These are phyloP conservation scores for Tolypocladium paradoxum DNA, from an alignment of 2,329 filamentous ascomycete genomes.

Conservation along the genomic window DNA sequence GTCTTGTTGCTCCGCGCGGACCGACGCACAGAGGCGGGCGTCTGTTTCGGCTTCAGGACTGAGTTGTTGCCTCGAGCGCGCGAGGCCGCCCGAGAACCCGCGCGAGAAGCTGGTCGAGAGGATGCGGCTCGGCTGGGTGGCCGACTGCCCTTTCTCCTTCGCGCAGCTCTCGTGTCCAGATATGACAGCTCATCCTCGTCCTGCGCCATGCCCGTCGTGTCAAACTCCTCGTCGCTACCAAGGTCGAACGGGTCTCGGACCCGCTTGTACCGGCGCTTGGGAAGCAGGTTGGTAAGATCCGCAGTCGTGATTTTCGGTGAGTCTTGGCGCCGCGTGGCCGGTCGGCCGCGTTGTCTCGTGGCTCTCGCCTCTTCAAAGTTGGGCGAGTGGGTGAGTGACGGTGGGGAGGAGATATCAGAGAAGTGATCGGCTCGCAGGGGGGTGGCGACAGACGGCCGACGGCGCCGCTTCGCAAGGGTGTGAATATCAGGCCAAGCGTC, in stretches of 20 bases:
- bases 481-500: conserved; percentile 42
- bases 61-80: conserved; percentile 6
- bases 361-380: conserved; percentile 30
- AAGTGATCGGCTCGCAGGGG: conserved; percentile 25
- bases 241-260: conserved; percentile 27
- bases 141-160: conserved; percentile 22
- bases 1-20: conserved; percentile 27
- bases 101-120: conserved; percentile 16
- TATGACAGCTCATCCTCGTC: conserved; percentile 49
- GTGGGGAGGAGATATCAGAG: conserved; percentile 52
- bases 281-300: conserved; percentile 41
- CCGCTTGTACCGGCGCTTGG: conserved; percentile 36
- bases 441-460: conserved; percentile 25
- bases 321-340: conserved; percentile 20
- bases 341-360: conserved; percentile 17
- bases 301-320: conserved; percentile 40
- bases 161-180: conserved; percentile 23
- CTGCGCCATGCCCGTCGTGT: conserved; percentile 34
- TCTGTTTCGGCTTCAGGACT: conserved; percentile 14
- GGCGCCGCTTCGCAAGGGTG: conserved; percentile 35
- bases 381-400: conserved; percentile 56
- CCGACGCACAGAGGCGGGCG: conserved; percentile 9
- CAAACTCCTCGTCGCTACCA: conserved; percentile 36
- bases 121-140: conserved; percentile 16
- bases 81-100: conserved; percentile 8